Evolutionary conservation across 179 eudicot species (phyloP).

Genomic region (Beta lomatogona): DNA sequence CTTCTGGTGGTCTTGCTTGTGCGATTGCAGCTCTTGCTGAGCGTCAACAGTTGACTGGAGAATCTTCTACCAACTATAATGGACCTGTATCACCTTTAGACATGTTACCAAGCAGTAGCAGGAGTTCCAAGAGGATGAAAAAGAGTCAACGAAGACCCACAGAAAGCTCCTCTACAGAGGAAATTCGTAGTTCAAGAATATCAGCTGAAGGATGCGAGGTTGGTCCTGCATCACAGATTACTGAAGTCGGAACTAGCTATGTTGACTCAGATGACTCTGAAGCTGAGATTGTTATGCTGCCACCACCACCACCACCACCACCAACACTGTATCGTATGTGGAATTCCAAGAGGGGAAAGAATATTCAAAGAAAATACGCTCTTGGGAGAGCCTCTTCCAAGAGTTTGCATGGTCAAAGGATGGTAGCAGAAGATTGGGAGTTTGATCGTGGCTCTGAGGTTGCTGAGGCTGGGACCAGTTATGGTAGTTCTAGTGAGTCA

Average conservation of each 20-base stretch:
- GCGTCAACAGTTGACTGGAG: conserved; percentile 66
- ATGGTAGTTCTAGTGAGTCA: conserved; percentile 40
- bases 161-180: conserved; percentile 25
- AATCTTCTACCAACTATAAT: conserved; percentile 45
- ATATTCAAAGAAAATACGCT: conserved; percentile 32
- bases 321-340: conserved; percentile 23
- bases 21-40: conserved; percentile 94
- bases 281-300: conserved; percentile 11
- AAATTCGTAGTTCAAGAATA: conserved; percentile 25
- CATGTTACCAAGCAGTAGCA: conserved; percentile 51
- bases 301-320: conserved; percentile 27
- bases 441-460: conserved; percentile 43
- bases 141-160: conserved; percentile 21
- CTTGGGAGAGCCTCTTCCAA: conserved; percentile 35
- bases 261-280: conserved; percentile 31
- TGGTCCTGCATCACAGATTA: conserved; percentile 18
- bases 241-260: conserved; percentile 28
- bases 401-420: conserved; percentile 33
- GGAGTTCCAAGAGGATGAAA: conserved; percentile 28
- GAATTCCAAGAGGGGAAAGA: conserved; percentile 40
- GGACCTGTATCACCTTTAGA: conserved; percentile 39
- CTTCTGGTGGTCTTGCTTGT: conserved; percentile 94
- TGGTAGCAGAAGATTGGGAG: conserved; percentile 51
- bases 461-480: conserved; percentile 59
- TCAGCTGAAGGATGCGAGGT: conserved; percentile 20